These are phyloP conservation scores for Geranium rotundifolium DNA, from an alignment of 345 rosid species.

Conservation along the genomic window DNA sequence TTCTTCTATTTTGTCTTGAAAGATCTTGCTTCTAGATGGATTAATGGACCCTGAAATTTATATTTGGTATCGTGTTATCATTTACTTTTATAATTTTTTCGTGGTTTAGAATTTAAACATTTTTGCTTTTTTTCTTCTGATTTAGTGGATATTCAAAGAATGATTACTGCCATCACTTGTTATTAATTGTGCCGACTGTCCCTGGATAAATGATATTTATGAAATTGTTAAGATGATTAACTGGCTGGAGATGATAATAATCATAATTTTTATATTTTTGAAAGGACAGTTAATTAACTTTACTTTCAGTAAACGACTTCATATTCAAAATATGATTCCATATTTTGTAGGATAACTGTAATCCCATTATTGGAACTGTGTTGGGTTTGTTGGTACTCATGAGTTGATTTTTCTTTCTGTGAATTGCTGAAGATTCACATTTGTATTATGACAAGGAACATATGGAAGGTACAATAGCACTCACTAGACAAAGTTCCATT, in stretches of 20 bases:
- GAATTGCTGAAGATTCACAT: neutral
- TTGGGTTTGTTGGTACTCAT: neutral
- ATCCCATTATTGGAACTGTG: neutral
- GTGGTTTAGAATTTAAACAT: neutral
- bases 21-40: neutral
- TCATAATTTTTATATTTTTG: neutral
- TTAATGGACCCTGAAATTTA: neutral
- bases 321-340: neutral
- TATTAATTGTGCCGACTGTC: neutral
- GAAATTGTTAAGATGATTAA: too few relatives aligned
- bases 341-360: too few relatives aligned
- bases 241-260: neutral
- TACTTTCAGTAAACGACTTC: neutral
- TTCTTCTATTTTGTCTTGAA: too few relatives aligned
- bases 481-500: neutral
- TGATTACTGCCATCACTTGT: neutral
- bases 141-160: slow-evolving; percentile 1
- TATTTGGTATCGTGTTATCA: neutral
- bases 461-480: neutral
- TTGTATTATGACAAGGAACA: neutral
- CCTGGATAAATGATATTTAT: too few relatives aligned
- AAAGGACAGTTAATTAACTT: neutral
- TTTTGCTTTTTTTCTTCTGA: neutral
- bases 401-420: neutral
- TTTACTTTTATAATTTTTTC: neutral